Percentiles rank a stretch among this genome's conserved stretches.
Conservation (phyloP, 2,329 filamentous ascomycete species). For the Harringtonia aguacate region DNA sequence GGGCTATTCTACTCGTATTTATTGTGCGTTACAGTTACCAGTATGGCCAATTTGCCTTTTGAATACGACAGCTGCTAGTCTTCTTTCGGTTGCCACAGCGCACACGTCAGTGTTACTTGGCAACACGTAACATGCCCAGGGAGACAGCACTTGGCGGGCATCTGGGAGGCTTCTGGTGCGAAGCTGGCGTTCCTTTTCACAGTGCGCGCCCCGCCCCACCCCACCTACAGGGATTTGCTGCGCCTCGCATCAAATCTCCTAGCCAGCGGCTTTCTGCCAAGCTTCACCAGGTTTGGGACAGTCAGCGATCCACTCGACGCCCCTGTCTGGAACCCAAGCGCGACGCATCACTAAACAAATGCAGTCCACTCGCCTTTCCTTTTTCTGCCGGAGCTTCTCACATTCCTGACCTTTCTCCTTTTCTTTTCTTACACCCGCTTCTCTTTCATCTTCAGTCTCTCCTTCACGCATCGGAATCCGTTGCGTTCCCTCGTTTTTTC, state of each 20-base stretch:
- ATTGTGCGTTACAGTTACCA: too few relatives aligned
- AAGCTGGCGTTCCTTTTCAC: background rate
- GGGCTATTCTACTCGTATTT: too few relatives aligned
- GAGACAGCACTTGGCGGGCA: too few relatives aligned
- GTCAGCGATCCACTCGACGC: background rate
- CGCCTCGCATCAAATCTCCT: slow-evolving; percentile 14
- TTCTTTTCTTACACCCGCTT: background rate
- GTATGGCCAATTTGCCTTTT: too few relatives aligned
- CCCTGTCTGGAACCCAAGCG: background rate
- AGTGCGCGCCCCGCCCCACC: background rate
- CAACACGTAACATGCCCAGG: too few relatives aligned
- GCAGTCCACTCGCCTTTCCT: background rate
- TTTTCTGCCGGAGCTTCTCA: background rate
- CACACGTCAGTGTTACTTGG: too few relatives aligned
- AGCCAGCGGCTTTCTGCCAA: slow-evolving; percentile 2
- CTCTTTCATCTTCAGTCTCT: background rate
- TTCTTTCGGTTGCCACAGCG: too few relatives aligned
- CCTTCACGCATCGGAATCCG: background rate
- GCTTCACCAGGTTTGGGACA: slow-evolving; percentile 4
- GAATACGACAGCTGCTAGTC: too few relatives aligned
- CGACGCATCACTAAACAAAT: slow-evolving; percentile 1
- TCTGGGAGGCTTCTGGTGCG: background rate
- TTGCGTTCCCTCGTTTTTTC: background rate
- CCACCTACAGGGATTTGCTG: slow-evolving; percentile 6
- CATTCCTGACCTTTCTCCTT: background rate